Evolutionary conservation across 78 protist species (phyloP).

Genomic region (slime mould (Dictyostelium discoideum)): DNA sequence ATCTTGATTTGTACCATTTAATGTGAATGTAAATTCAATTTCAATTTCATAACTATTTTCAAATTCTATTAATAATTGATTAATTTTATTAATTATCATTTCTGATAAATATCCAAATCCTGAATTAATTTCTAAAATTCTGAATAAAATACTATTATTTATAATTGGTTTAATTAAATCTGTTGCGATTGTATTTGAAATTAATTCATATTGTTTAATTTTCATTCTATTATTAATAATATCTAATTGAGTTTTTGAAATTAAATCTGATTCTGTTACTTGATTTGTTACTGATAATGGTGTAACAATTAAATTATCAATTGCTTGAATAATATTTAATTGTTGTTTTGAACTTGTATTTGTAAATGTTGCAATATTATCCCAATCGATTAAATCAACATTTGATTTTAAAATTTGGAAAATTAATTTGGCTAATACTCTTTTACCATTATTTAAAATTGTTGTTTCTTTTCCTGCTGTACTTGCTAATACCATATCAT

Average conservation of each 20-base stretch:
- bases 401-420: neutral
- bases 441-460: neutral
- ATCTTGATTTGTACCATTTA: neutral
- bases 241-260: neutral
- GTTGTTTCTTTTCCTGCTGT: neutral
- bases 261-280: neutral
- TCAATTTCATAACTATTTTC: neutral
- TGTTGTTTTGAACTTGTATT: neutral
- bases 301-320: neutral
- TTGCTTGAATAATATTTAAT: neutral
- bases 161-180: neutral
- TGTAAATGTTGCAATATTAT: neutral
- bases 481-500: neutral
- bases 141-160: neutral
- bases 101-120: constrained; percentile 19
- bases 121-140: constrained; percentile 42
- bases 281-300: neutral
- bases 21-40: neutral
- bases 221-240: too few relatives aligned
- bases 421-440: neutral
- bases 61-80: neutral
- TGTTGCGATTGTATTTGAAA: neutral
- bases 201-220: neutral
- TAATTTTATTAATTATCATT: neutral
- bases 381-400: neutral